Conservation (phyloP, 2,329 filamentous ascomycete species). For the Clonostachys solani region DNA sequence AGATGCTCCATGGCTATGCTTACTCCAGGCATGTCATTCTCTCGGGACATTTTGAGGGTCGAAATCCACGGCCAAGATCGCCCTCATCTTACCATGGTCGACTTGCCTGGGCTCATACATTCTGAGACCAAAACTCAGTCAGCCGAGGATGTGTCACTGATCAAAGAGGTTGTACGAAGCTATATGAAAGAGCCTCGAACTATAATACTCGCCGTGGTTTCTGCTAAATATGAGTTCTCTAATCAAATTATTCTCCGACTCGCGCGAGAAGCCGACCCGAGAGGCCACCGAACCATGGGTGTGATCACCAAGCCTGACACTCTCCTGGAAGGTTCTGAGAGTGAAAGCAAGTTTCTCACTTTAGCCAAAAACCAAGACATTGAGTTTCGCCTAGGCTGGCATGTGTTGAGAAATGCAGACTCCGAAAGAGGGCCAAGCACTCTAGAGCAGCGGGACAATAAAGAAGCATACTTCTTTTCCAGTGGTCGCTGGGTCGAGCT, state of each 20-base stretch:
- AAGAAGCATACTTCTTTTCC: conserved; percentile 38
- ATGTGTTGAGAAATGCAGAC: conserved; percentile 42
- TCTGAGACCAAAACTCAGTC: conserved; percentile 40
- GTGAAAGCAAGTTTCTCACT: conserved; percentile 29
- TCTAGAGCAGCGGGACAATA: conserved; percentile 25
- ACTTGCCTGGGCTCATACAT: conserved; percentile 53
- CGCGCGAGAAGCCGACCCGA: conserved; percentile 19
- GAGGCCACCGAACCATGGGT: conserved; percentile 41
- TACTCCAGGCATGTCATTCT: conserved; percentile 26
- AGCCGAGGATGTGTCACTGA: conserved; percentile 19
- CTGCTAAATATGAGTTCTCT: conserved; percentile 50
- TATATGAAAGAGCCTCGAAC: conserved; percentile 56
- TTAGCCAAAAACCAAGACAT: conserved; percentile 41
- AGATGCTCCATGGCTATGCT: conserved; percentile 44
- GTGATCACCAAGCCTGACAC: conserved; percentile 55
- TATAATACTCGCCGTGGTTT: conserved; percentile 57
- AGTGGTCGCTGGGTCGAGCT: conserved; percentile 30
- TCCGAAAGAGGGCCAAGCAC: conserved; percentile 23
- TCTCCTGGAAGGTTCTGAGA: conserved; percentile 21
- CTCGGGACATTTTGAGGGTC: conserved; percentile 40
- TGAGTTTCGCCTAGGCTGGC: conserved; percentile 46
- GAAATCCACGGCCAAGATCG: conserved; percentile 41
- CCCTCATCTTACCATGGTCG: conserved; percentile 54
- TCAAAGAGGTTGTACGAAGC: conserved; percentile 32
- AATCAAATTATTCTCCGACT: conserved; percentile 52